Conservation (phyloP, 352 stramenopile species). For the Pythium scleroteichum region DNA sequence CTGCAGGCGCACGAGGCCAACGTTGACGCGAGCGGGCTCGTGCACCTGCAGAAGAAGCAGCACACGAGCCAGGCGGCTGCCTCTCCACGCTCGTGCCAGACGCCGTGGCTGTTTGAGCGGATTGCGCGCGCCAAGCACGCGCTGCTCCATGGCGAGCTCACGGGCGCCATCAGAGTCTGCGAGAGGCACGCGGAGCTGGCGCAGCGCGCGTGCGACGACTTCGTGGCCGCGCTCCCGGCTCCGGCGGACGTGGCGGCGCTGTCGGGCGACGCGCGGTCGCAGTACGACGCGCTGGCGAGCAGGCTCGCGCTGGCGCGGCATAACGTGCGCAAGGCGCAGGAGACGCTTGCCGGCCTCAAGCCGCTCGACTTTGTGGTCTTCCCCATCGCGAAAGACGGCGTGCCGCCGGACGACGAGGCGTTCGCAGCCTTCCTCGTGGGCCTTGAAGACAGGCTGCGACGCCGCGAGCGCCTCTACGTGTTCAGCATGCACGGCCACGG, state of each 20-base stretch:
- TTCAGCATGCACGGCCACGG: slow-evolving; percentile 76
- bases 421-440: slow-evolving; percentile 35
- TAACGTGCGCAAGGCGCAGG: slow-evolving; percentile 38
- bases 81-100: not conserved
- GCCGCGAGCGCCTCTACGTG: slow-evolving; percentile 61
- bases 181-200: slow-evolving; percentile 48
- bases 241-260: not conserved
- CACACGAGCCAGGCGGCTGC: not conserved
- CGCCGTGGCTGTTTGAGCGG: slow-evolving; percentile 50
- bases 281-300: slow-evolving; percentile 39
- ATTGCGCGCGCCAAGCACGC: slow-evolving; percentile 53
- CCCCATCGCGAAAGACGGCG: slow-evolving; percentile 48
- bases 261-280: slow-evolving; percentile 17
- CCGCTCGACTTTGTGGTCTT: slow-evolving; percentile 57
- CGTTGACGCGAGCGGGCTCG: slow-evolving; percentile 18
- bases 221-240: slow-evolving; percentile 11
- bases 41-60: slow-evolving; percentile 13
- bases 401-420: slow-evolving; percentile 21
- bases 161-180: slow-evolving; percentile 36
- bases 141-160: slow-evolving; percentile 39
- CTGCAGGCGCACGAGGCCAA: slow-evolving; percentile 24
- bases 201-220: slow-evolving; percentile 32
- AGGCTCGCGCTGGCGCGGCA: slow-evolving; percentile 54
- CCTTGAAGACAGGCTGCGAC: slow-evolving; percentile 55
- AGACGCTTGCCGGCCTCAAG: slow-evolving; percentile 33